These are phyloP conservation scores for Melanomma pulvis-pyrius DNA, from an alignment of 495 filamentous ascomycete species.

Conservation along the genomic window DNA sequence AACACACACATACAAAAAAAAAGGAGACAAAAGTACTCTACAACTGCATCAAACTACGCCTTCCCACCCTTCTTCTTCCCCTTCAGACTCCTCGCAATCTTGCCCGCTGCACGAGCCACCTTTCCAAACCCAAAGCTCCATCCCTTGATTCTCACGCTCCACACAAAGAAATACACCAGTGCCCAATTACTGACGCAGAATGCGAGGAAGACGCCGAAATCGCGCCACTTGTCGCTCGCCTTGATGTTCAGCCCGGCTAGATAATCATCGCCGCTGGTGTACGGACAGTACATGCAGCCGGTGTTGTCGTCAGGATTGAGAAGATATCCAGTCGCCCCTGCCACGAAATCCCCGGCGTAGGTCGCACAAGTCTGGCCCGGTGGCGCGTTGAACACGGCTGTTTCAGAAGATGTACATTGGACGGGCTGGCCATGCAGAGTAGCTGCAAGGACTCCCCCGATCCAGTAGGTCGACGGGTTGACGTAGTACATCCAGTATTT, in stretches of 20 bases:
- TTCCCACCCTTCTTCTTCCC: neutral
- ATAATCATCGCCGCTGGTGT: constrained; percentile 61
- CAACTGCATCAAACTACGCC: neutral
- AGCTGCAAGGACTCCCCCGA: constrained; percentile 71
- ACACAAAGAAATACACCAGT: constrained; percentile 85
- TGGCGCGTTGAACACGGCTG: constrained; percentile 68
- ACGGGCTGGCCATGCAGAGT: constrained; percentile 60
- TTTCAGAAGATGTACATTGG: constrained; percentile 60
- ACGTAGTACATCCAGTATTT: constrained; percentile 51
- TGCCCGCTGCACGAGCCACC: constrained; percentile 40
- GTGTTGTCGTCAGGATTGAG: constrained; percentile 57
- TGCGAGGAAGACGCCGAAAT: constrained; percentile 77
- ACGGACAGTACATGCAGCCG: constrained; percentile 78
- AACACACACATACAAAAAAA: neutral
- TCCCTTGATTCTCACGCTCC: constrained; percentile 70
- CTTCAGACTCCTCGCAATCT: constrained; percentile 44
- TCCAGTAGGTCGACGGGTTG: constrained; percentile 60
- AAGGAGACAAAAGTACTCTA: neutral
- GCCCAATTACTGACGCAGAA: constrained; percentile 78
- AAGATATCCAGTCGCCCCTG: constrained; percentile 48
- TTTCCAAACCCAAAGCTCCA: constrained; percentile 74
- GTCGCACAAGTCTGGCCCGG: constrained; percentile 62
- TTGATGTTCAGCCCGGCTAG: constrained; percentile 67
- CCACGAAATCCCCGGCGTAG: constrained; percentile 52
- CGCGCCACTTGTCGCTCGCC: constrained; percentile 66